Conservation (phyloP, 2,329 filamentous ascomycete genomes). For the Hymenoscyphus occultus region DNA sequence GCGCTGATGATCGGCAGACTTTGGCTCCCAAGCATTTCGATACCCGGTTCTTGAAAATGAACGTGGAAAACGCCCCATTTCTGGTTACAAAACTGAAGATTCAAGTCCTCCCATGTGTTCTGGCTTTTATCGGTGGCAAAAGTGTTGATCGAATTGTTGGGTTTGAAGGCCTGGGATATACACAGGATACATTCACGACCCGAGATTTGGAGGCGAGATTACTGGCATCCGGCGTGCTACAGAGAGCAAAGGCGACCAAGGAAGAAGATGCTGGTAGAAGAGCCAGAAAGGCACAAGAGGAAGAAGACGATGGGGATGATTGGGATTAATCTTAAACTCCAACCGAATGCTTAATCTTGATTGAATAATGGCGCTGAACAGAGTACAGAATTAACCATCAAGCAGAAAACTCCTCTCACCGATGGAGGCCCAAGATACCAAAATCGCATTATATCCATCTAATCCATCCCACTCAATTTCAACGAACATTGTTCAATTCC, state of each 20-base stretch:
- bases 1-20: constrained; percentile 32
- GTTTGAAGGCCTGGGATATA: constrained; percentile 55
- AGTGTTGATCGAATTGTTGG: constrained; percentile 55
- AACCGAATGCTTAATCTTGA: background rate
- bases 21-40: constrained; percentile 57
- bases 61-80: constrained; percentile 59
- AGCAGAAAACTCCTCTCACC: background rate
- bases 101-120: constrained; percentile 56
- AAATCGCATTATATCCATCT: background rate
- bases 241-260: constrained; percentile 48
- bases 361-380: background rate
- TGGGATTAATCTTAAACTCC: constrained; percentile 40
- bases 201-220: constrained; percentile 52
- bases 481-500: background rate
- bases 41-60: constrained; percentile 55
- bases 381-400: background rate
- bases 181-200: constrained; percentile 50
- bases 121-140: constrained; percentile 54
- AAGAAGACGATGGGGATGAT: constrained; percentile 48
- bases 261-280: constrained; percentile 40
- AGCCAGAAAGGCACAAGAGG: constrained; percentile 39
- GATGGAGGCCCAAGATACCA: background rate
- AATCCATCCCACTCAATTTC: background rate
- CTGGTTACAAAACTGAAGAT: constrained; percentile 56
- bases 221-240: constrained; percentile 48